A percentile compares a stretch with the other conserved stretches of the same genome.
Evolutionary conservation across 495 filamentous ascomycete genomes (phyloP).

Genomic region (Aspergillus cristatus): DNA sequence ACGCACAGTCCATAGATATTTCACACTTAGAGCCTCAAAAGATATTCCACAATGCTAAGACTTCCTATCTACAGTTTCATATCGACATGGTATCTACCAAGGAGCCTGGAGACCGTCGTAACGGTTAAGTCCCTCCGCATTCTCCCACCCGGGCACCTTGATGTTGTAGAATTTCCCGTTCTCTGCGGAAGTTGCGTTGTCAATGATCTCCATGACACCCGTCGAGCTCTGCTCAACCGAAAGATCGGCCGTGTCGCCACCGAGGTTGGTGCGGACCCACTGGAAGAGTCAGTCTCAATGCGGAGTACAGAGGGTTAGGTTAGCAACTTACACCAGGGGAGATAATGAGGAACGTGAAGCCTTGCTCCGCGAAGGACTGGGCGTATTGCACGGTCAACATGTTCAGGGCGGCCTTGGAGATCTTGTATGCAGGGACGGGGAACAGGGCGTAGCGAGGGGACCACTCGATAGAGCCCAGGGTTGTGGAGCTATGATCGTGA

Average conservation of each 20-base stretch:
- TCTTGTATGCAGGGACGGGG: slow-evolving; percentile 28
- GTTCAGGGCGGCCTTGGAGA: slow-evolving; percentile 33
- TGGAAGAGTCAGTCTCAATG: slow-evolving; percentile 8
- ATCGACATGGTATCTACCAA: no score
- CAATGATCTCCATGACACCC: slow-evolving; percentile 23
- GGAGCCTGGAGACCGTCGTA: slow-evolving; percentile 4
- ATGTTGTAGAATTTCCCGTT: slow-evolving; percentile 29
- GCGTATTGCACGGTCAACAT: slow-evolving; percentile 32
- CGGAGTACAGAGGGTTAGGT: neutral
- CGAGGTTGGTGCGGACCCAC: slow-evolving; percentile 28
- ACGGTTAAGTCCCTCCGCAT: neutral
- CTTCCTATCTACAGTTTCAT: no score
- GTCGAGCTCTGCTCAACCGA: slow-evolving; percentile 23
- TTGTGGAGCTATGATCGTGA: no score
- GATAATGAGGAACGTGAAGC: slow-evolving; percentile 26
- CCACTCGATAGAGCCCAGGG: slow-evolving; percentile 32
- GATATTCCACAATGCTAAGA: no score
- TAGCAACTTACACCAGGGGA: slow-evolving; percentile 28
- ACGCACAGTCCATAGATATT: no score
- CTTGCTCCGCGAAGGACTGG: slow-evolving; percentile 16
- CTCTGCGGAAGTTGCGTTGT: slow-evolving; percentile 13
- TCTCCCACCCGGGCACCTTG: slow-evolving; percentile 11
- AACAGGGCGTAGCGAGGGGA: slow-evolving; percentile 8
- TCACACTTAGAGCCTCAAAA: no score
- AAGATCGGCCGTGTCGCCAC: slow-evolving; percentile 22